Evolutionary conservation across 768 basidiomycete species (phyloP).

Genomic region (Suillus occidentalis): DNA sequence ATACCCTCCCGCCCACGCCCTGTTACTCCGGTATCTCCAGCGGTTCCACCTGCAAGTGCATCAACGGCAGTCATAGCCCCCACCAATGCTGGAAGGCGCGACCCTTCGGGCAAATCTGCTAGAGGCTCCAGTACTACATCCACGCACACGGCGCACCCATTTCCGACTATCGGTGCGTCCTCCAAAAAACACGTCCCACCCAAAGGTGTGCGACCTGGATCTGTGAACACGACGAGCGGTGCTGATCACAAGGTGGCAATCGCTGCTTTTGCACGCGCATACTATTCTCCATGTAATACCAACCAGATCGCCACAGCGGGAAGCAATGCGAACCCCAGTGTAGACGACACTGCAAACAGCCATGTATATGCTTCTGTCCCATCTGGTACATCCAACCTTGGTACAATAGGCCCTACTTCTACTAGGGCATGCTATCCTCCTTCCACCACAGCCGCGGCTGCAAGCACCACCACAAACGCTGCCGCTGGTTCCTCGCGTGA

Average conservation of each 20-base stretch:
- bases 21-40: too few species aligned
- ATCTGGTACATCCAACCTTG: background rate
- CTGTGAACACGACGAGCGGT: background rate
- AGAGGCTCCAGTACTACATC: background rate
- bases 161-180: background rate
- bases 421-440: background rate
- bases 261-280: background rate
- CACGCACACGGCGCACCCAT: background rate
- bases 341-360: too few species aligned
- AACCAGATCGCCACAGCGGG: background rate
- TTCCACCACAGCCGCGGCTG: background rate
- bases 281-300: background rate
- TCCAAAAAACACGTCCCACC: background rate
- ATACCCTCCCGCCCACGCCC: background rate
- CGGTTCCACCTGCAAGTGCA: background rate
- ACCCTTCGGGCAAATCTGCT: background rate
- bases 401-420: background rate
- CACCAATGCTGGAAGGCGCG: background rate
- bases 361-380: background rate
- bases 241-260: background rate
- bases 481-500: background rate
- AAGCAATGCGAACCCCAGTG: background rate
- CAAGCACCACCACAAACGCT: background rate
- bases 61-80: background rate
- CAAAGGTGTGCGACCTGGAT: background rate